Evolutionary conservation across 2,329 filamentous ascomycete genomes (phyloP).

Genomic region (Mycosphaerella sp.): DNA sequence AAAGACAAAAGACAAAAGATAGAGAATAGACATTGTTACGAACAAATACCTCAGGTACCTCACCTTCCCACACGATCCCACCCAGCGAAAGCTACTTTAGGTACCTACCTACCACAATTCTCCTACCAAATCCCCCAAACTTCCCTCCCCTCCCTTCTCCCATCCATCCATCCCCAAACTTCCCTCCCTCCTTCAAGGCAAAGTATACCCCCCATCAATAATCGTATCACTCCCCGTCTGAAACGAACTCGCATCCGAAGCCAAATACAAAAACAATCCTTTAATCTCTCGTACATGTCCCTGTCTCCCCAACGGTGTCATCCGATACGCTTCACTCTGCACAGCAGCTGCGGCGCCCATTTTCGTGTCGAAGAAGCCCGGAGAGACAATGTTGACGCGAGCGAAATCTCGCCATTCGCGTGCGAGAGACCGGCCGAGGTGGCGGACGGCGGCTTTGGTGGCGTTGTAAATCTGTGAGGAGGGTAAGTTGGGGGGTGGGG

Average conservation of each 20-base stretch:
- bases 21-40: too few relatives aligned
- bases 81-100: too few relatives aligned
- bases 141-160: too few relatives aligned
- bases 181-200: constrained; percentile 24
- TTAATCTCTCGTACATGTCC: constrained; percentile 33
- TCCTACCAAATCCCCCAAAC: too few relatives aligned
- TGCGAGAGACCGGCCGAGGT: constrained; percentile 51
- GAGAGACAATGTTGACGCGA: constrained; percentile 51
- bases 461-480: constrained; percentile 45
- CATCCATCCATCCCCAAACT: too few relatives aligned
- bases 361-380: constrained; percentile 52
- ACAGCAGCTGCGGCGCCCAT: constrained; percentile 44
- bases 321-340: constrained; percentile 45
- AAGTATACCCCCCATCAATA: constrained; percentile 33
- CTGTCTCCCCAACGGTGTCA: constrained; percentile 44
- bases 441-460: constrained; percentile 51
- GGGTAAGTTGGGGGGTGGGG: neutral
- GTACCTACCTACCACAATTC: too few relatives aligned
- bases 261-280: constrained; percentile 31
- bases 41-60: too few relatives aligned
- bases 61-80: too few relatives aligned
- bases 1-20: too few relatives aligned
- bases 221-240: constrained; percentile 32
- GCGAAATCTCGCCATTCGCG: constrained; percentile 53
- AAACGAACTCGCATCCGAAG: constrained; percentile 31